Conservation (phyloP, 495 filamentous ascomycete species). For the Penicillium herquei region DNA sequence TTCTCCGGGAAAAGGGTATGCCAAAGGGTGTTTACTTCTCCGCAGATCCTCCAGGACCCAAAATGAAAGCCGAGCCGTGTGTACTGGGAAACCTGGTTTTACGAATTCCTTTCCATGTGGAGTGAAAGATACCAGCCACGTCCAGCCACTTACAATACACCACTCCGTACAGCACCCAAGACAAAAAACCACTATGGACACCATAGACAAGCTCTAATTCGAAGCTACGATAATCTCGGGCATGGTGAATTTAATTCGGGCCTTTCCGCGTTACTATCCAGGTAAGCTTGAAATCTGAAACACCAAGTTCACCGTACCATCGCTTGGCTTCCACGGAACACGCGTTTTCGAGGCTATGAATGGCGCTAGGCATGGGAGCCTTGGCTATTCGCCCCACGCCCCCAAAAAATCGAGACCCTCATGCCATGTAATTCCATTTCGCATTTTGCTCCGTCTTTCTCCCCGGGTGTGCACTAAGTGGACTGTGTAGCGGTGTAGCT, state of each 20-base stretch:
- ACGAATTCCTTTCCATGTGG: slow-evolving; percentile 3
- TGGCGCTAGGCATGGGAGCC: slow-evolving; percentile 13
- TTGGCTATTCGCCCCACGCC: slow-evolving; percentile 15
- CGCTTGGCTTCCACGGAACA: slow-evolving; percentile 14
- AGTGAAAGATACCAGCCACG: not conserved
- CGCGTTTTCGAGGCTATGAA: slow-evolving; percentile 23
- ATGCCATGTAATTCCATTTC: not conserved
- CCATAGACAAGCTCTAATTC: not conserved
- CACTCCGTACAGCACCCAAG: no score
- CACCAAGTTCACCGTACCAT: slow-evolving; percentile 15
- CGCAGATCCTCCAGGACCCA: slow-evolving; percentile 4
- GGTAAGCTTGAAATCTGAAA: slow-evolving; percentile 38
- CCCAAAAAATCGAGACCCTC: slow-evolving; percentile 15
- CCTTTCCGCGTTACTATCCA: slow-evolving; percentile 15
- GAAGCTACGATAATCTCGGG: not conserved
- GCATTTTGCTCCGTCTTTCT: not conserved
- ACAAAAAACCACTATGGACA: no score
- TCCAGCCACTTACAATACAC: not conserved
- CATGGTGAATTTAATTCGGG: slow-evolving; percentile 14
- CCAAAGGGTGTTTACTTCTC: slow-evolving; percentile 1
- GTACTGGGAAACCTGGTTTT: not conserved
- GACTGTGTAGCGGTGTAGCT: slow-evolving; percentile 3
- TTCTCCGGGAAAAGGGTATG: slow-evolving; percentile 2
- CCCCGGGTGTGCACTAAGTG: no score
- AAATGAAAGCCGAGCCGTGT: not conserved